Base-by-base conservation (phyloP, 352 stramenopile species). In the Phytophthora sojae region DNA sequence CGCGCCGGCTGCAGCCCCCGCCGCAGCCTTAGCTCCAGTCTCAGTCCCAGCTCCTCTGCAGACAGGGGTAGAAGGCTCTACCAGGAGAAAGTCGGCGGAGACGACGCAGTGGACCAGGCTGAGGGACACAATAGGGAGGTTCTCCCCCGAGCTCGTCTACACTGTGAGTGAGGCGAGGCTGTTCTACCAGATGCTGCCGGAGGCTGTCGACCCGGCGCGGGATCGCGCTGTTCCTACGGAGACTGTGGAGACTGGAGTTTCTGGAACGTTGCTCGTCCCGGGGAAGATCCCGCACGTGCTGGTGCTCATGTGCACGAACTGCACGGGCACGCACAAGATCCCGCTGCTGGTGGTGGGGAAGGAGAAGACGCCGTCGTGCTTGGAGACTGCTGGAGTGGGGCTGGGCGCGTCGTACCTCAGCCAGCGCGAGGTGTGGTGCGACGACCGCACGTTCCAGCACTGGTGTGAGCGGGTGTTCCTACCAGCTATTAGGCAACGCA, bases 341-440 rank as follows among this genome's bases (percentile, higher is more conserved):
- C 77, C 79, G 45, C 32, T 89, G 50, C 53, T 89, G 23, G 71
- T 89, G 35, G 67, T 90, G n/a, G 75, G 75, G 12, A 88, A 86
- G 35, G 69, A 87, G 8, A 57, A 67, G n/a, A 57, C 64, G 7
- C 78, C 80, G 19, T 23, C 55, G 5, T 80, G 72, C 49, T 68
- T 69, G 56, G 56, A 52, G 25, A 55, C 25, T 37, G 61, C 21
- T 4, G 67, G 23, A 3, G 47, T 69, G 12, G 69, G 57, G 1
- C 23, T 68, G 52, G 63, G 67, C 9, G 58, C 63, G 5, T 64
- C 76, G 42, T 87, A 87, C 53, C 65, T 66, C 37, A 80, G 76
- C 25, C 80, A 88, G 23, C 67, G 79, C 39, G 80, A 90, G 56
- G 74, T 88, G 17, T 89, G 82, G 82, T 87, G 80, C 50, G 78